phyloP scores from a whole-genome alignment of 2,329 filamentous ascomycete genomes.

The Aspergillus sergii region DNA sequence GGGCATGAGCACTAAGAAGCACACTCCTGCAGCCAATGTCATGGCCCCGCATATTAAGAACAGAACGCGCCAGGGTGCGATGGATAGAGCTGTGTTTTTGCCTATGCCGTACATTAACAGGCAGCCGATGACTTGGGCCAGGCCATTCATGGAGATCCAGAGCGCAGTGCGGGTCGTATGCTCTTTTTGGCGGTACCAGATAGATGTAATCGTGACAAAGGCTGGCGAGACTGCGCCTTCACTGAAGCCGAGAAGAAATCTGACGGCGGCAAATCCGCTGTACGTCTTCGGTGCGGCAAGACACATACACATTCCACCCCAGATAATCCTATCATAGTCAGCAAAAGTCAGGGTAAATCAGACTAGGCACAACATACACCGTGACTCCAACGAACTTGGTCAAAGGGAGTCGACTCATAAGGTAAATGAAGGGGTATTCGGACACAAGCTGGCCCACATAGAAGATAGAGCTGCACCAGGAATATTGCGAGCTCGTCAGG shows the following conservation, averaged over 20 bases:
- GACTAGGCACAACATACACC: background rate
- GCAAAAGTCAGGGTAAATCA: background rate
- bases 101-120: slow-evolving; percentile 57
- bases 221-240: slow-evolving; percentile 51
- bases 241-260: slow-evolving; percentile 49
- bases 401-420: slow-evolving; percentile 54
- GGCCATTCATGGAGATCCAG: slow-evolving; percentile 50
- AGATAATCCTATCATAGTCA: background rate
- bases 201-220: slow-evolving; percentile 50
- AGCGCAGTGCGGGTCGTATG: slow-evolving; percentile 17
- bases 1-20: background rate
- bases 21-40: background rate
- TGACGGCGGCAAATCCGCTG: slow-evolving; percentile 42
- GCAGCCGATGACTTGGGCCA: slow-evolving; percentile 50
- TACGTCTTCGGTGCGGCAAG: slow-evolving; percentile 40
- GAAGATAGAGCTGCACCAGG: slow-evolving; percentile 45
- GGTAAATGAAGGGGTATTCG: slow-evolving; percentile 53
- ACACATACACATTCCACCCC: background rate
- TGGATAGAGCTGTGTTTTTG: slow-evolving; percentile 35
- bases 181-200: slow-evolving; percentile 16
- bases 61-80: background rate
- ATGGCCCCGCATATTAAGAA: background rate
- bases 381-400: background rate
- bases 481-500: slow-evolving; percentile 49
- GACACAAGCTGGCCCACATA: slow-evolving; percentile 45